phyloP scores from a whole-genome alignment of 108 stramenopile genomes.

The Fistulifera solaris region DNA sequence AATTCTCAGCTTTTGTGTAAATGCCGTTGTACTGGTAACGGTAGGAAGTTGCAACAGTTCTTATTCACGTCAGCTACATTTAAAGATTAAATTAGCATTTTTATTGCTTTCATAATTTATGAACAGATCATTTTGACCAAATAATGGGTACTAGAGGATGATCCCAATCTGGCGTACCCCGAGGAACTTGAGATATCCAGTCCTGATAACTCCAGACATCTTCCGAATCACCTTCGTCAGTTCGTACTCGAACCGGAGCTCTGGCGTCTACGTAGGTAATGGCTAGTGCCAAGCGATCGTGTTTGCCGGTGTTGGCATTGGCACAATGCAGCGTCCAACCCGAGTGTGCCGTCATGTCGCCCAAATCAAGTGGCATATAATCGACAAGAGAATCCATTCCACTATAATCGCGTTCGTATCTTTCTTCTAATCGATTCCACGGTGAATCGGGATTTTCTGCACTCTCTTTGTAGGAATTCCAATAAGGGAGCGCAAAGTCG shows the following conservation, averaged over 20 bases:
- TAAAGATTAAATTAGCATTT: too few relatives aligned
- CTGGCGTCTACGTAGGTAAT: slow-evolving; percentile 69
- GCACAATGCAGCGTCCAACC: slow-evolving; percentile 85
- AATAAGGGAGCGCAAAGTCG: slow-evolving; percentile 79
- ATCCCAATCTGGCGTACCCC: slow-evolving; percentile 19
- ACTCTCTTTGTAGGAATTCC: slow-evolving; percentile 39
- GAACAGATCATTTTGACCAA: too few relatives aligned
- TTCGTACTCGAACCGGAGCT: slow-evolving; percentile 64
- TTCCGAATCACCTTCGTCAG: slow-evolving; percentile 58
- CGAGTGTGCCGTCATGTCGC: slow-evolving; percentile 71
- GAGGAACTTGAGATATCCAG: slow-evolving; percentile 46
- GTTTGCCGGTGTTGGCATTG: slow-evolving; percentile 27
- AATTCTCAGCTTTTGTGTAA: too few relatives aligned
- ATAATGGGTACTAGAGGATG: slow-evolving; percentile 72
- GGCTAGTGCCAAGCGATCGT: slow-evolving; percentile 65
- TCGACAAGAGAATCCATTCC: slow-evolving; percentile 23
- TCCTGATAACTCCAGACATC: slow-evolving; percentile 66
- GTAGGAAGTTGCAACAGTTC: too few relatives aligned
- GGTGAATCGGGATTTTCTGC: slow-evolving; percentile 5
- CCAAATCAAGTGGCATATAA: slow-evolving; percentile 68
- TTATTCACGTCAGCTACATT: too few relatives aligned
- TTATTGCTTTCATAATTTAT: too few relatives aligned
- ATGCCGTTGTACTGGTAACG: too few relatives aligned
- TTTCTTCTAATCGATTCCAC: slow-evolving; percentile 51
- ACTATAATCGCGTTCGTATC: slow-evolving; percentile 17